Evolutionary conservation across 805 yeast genomes (phyloP).

Genomic region (Teunomyces panamensis): DNA sequence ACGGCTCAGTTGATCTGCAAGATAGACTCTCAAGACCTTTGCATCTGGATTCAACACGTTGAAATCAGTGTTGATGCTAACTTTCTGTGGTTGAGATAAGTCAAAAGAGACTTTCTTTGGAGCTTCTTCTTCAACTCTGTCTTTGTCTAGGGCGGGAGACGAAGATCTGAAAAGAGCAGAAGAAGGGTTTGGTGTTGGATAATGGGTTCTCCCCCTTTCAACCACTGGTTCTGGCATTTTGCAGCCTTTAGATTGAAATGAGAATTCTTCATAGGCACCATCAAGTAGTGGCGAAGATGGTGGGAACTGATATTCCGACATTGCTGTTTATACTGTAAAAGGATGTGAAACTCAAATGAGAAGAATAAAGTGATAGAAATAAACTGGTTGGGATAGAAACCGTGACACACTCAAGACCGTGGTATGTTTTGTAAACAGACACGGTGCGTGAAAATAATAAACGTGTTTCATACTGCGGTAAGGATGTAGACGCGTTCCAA

Average conservation of each 20-base stretch:
- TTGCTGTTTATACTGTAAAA: conserved; percentile 3
- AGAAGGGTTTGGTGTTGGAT: conserved; percentile 76
- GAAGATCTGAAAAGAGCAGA: conserved; percentile 41
- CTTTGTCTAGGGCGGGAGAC: conserved; percentile 26
- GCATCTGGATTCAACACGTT: conserved; percentile 34
- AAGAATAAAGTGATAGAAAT: neutral
- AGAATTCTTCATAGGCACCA: neutral
- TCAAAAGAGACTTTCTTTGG: conserved; percentile 11
- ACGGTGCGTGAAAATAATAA: neutral
- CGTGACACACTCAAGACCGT: conserved; percentile 2
- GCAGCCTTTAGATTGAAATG: conserved; percentile 4
- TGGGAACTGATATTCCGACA: conserved; percentile 40
- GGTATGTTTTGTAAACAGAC: conserved; percentile 4
- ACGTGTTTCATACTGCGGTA: conserved; percentile 1
- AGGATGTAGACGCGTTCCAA: neutral
- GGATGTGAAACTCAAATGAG: neutral
- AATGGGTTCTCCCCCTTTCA: conserved; percentile 27
- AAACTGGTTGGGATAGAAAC: neutral
- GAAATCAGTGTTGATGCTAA: conserved; percentile 30
- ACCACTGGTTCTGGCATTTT: conserved; percentile 3
- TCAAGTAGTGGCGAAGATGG: conserved; percentile 49
- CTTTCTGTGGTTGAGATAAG: conserved; percentile 6
- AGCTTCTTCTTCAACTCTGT: conserved; percentile 4
- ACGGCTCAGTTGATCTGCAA: conserved; percentile 35
- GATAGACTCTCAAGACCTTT: conserved; percentile 33